Conservation (phyloP, 352 stramenopile species). For the Phytophthora boehmeriae region DNA sequence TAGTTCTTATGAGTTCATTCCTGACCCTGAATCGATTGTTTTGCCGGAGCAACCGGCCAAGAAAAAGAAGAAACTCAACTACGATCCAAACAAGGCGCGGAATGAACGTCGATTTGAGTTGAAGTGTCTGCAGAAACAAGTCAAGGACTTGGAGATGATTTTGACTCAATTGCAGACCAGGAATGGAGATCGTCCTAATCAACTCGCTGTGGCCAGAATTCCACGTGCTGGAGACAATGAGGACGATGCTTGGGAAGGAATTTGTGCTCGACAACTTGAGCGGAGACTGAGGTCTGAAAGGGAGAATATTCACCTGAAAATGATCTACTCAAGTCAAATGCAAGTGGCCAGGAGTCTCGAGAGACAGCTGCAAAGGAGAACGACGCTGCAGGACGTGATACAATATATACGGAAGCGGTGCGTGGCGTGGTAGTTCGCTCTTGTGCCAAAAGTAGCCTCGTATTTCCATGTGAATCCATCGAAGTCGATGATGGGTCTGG, state of each 20-base stretch:
- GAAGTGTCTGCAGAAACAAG: constrained; percentile 11
- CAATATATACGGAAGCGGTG: constrained; percentile 54
- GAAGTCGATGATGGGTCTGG: constrained; percentile 91
- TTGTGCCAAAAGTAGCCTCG: constrained; percentile 46
- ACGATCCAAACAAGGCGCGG: constrained; percentile 35
- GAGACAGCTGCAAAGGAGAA: constrained; percentile 17
- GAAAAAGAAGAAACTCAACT: constrained; percentile 23
- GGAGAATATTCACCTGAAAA: constrained; percentile 34
- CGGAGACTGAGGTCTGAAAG: constrained; percentile 18
- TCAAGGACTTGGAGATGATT: constrained; percentile 18
- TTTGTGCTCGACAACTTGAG: constrained; percentile 19
- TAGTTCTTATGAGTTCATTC: constrained; percentile 9
- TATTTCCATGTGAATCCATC: constrained; percentile 92
- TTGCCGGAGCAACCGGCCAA: constrained; percentile 1
- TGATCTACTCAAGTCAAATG: constrained; percentile 24
- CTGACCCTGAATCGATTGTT: constrained; percentile 1
- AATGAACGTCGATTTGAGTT: constrained; percentile 26
- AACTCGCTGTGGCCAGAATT: not conserved
- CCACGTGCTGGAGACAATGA: not conserved
- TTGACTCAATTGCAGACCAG: constrained; percentile 14
- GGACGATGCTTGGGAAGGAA: not conserved
- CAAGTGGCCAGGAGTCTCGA: constrained; percentile 22
- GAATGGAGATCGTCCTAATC: not conserved
- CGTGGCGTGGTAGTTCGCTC: constrained; percentile 43
- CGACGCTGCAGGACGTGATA: constrained; percentile 6